These are phyloP conservation scores for Apiotrichum mycotoxinovorans DNA, from an alignment of 1,284 basidiomycete species.

Conservation along the genomic window DNA sequence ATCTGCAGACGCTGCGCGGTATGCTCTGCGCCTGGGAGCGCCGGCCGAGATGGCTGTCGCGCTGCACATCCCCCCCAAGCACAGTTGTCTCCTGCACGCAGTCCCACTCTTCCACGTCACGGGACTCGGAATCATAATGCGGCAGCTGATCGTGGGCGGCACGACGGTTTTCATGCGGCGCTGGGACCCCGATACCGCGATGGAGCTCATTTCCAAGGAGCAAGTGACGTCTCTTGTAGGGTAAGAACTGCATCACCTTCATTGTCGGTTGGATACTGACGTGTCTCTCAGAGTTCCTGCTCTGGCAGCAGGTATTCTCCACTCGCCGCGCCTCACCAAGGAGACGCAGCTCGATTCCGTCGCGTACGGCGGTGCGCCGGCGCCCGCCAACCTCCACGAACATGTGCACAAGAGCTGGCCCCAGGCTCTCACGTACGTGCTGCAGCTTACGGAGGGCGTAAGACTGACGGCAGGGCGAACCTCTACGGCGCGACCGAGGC, in stretches of 20 bases:
- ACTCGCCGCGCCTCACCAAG: constrained; percentile 28
- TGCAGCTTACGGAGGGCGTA: not conserved
- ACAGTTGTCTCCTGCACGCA: constrained; percentile 30
- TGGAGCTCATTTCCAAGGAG: constrained; percentile 32
- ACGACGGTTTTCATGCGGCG: constrained; percentile 36
- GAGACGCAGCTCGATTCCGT: constrained; percentile 30
- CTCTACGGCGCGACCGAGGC: constrained; percentile 43
- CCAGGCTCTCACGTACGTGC: constrained; percentile 15
- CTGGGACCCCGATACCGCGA: constrained; percentile 34
- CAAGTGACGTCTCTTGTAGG: constrained; percentile 35
- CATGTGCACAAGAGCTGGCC: constrained; percentile 36
- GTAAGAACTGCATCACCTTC: not conserved
- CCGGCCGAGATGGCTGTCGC: constrained; percentile 32
- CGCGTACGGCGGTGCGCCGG: constrained; percentile 43
- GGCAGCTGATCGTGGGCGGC: constrained; percentile 30
- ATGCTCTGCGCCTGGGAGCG: constrained; percentile 28
- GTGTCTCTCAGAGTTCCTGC: constrained; percentile 39
- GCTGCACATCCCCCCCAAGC: constrained; percentile 8
- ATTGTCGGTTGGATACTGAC: too few species aligned
- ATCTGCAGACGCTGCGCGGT: too few species aligned
- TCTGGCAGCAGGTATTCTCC: constrained; percentile 32
- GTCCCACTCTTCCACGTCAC: constrained; percentile 48
- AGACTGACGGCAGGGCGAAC: constrained; percentile 13
- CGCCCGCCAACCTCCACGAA: constrained; percentile 28
- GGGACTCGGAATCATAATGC: constrained; percentile 39